Base-by-base conservation (phyloP, 768 basidiomycete genomes). In the Rhizopogon vinicolor region DNA sequence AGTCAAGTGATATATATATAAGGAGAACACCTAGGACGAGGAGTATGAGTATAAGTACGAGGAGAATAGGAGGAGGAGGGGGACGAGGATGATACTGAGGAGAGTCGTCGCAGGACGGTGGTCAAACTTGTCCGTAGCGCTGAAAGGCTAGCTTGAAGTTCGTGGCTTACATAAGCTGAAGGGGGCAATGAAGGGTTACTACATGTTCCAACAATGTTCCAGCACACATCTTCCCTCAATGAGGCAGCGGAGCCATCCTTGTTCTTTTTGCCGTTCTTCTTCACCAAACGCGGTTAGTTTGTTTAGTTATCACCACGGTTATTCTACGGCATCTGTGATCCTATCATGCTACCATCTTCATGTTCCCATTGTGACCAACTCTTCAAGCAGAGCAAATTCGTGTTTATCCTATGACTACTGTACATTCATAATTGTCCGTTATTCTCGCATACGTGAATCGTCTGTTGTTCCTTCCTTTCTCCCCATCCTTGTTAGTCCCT, bases 401-500 rank as follows among this genome's bases (percentile, higher is more conserved):
- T 33, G 25, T 33, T 33, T 6, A 33, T 33, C 31, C 10, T 33
- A 33, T 33, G 31, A 33, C 35, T 37, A 13, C 12, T 12, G 12
- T 13, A 37, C 13, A 13, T 13, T 37, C 35, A 4, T 48, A 56
- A 22, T n/a, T 49, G n/a, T 37, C 29, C 29, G 22, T 62, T 58
- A 67, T 29, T 61, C 68, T 49, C 58, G 62, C 64, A 70, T 66
- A 56, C 48, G 40, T 18, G 52, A 53, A 29, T 37, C 58, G 16
- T 41, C 46, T 39, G 41, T 40, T 22, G 18, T 22, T 33, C 19
- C 48, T 25, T 49, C 48, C 45, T 55, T 51, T 59, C 56, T 66
- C 62, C 44, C 58, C 44, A 45, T 52, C 60, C 52, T 39, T 42
- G 40, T 56, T 53, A 13, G 44, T 29, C 68, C 63, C 52, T 63